Conservation (phyloP, 2,329 filamentous ascomycete genomes). For the Diplodia scrobiculata region DNA sequence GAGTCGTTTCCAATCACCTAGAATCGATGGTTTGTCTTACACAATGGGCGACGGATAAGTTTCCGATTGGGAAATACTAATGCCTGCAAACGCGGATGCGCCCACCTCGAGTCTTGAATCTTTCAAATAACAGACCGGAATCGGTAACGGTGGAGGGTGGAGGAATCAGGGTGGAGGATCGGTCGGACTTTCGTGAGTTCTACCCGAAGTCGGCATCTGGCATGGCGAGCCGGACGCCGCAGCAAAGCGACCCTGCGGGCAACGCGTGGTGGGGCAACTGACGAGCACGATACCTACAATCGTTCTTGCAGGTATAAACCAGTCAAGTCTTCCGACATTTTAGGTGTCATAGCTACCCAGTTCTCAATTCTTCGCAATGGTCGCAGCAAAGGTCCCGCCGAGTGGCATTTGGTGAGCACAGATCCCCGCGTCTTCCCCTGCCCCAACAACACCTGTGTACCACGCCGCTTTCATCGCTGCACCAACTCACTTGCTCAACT, state of each 20-base stretch:
- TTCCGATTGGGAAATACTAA: neutral
- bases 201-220: slow-evolving; percentile 22
- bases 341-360: neutral
- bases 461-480: neutral
- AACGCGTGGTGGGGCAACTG: slow-evolving; percentile 1
- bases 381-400: slow-evolving; percentile 23
- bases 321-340: neutral
- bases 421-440: slow-evolving; percentile 2
- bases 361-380: neutral
- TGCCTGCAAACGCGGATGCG: neutral
- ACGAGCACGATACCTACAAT: slow-evolving; percentile 1
- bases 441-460: neutral
- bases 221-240: slow-evolving; percentile 8
- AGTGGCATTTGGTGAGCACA: slow-evolving; percentile 27
- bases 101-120: too few species aligned
- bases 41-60: neutral
- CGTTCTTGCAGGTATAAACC: neutral
- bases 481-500: neutral
- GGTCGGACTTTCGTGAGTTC: neutral
- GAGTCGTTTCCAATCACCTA: neutral
- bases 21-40: neutral
- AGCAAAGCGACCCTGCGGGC: slow-evolving; percentile 2
- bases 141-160: neutral
- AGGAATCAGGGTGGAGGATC: slow-evolving; percentile 1
- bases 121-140: neutral